A percentile compares a stretch with the other conserved stretches of the same genome.
Conservation (phyloP, 2,329 filamentous ascomycete species). For the Paraphoma chrysanthemicola region DNA sequence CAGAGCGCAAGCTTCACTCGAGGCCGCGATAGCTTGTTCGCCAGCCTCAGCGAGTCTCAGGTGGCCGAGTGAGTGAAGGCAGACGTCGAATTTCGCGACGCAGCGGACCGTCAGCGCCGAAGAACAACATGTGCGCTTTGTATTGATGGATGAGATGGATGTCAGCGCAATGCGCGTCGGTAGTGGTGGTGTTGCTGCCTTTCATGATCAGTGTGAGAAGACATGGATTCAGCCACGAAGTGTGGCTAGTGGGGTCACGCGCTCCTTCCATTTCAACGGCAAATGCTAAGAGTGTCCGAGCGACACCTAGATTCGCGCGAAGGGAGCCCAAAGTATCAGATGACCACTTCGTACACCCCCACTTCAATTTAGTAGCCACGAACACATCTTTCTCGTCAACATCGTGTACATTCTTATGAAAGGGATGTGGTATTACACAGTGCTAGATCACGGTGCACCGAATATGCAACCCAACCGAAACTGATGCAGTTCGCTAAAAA, state of each 20-base stretch:
- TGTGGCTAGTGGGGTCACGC: conserved; percentile 33
- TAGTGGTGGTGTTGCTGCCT: conserved; percentile 22
- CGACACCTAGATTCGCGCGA: neutral
- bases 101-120: conserved; percentile 10
- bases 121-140: conserved; percentile 19
- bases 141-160: conserved; percentile 1
- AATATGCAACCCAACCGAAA: conserved; percentile 10
- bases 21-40: neutral
- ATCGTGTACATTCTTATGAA: neutral
- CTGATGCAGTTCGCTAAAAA: conserved; percentile 9
- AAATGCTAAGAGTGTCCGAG: conserved; percentile 6
- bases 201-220: conserved; percentile 24
- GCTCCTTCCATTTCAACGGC: conserved; percentile 18
- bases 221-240: conserved; percentile 15
- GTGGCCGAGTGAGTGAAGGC: conserved; percentile 29
- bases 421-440: conserved; percentile 1
- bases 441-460: conserved; percentile 9
- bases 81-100: conserved; percentile 25
- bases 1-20: neutral
- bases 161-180: conserved; percentile 7
- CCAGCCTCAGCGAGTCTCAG: conserved; percentile 22
- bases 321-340: neutral
- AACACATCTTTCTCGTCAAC: no score
- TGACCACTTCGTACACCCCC: neutral
- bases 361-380: no score